A percentile compares a stretch with the other conserved stretches of the same genome.
These are phyloP conservation scores for Carex littledalei DNA, from an alignment of 176 grass and related monocot species.

Conservation along the genomic window DNA sequence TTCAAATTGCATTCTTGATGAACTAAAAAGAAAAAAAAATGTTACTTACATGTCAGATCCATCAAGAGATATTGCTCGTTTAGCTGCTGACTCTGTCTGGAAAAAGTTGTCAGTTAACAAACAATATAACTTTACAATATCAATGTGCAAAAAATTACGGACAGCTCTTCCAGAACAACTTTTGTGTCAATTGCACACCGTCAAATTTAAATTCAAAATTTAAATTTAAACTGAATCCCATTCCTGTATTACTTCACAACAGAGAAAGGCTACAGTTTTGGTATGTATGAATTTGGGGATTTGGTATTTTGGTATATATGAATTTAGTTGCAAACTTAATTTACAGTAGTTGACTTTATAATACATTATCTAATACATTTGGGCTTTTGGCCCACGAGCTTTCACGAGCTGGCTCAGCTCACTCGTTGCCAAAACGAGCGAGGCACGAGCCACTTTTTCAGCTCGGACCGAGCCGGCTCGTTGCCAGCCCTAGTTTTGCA, in stretches of 20 bases:
- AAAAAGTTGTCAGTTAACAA: conserved; percentile 18
- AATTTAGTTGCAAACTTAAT: too few relatives aligned
- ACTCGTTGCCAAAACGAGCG: too few relatives aligned
- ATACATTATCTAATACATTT: too few relatives aligned
- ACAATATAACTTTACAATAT: conserved; percentile 13
- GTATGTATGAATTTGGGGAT: background rate
- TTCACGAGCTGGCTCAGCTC: too few relatives aligned
- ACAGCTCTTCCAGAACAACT: background rate
- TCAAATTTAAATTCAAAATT: background rate
- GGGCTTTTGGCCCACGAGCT: too few relatives aligned
- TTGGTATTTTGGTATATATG: background rate
- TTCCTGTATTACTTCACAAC: background rate
- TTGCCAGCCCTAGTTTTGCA: background rate
- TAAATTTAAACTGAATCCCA: background rate
- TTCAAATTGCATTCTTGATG: conserved; percentile 8
- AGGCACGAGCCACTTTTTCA: too few relatives aligned
- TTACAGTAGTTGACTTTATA: too few relatives aligned
- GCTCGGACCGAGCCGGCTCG: too few relatives aligned
- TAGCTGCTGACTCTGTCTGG: conserved; percentile 68
- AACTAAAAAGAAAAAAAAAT: background rate
- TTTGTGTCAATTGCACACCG: background rate
- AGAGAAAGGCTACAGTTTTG: background rate
- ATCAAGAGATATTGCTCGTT: conserved; percentile 75
- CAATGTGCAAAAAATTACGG: background rate
- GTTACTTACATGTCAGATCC: conserved; percentile 82